Evolutionary conservation across 352 stramenopile genomes (phyloP).

Genomic region (Globisporangium emineosum): DNA sequence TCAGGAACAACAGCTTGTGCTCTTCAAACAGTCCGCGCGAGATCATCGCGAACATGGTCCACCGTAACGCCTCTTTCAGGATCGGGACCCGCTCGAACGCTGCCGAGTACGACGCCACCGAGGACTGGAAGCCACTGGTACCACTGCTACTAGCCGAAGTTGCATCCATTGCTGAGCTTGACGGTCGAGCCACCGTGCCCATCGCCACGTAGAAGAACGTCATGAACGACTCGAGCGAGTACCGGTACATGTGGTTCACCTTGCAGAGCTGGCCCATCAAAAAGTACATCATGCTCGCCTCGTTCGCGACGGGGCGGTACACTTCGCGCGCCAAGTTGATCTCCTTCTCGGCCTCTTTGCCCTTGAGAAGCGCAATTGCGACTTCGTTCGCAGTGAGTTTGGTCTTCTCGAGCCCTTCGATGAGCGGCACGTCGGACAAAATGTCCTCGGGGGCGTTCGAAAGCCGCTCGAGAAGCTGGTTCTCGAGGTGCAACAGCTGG

Average conservation of each 20-base stretch:
- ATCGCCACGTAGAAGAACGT: slow-evolving; percentile 86
- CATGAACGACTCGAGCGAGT: slow-evolving; percentile 90
- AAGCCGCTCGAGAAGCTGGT: slow-evolving; percentile 85
- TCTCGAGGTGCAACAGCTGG: slow-evolving; percentile 87
- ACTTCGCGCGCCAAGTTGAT: slow-evolving; percentile 91
- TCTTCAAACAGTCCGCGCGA: slow-evolving; percentile 90
- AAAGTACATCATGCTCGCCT: slow-evolving; percentile 93
- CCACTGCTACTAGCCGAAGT: not conserved
- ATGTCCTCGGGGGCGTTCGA: slow-evolving; percentile 93
- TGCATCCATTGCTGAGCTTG: not conserved
- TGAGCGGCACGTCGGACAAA: slow-evolving; percentile 87
- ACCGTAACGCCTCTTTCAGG: slow-evolving; percentile 76
- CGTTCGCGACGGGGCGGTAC: slow-evolving; percentile 84
- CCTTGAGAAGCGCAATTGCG: slow-evolving; percentile 70
- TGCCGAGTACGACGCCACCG: slow-evolving; percentile 22
- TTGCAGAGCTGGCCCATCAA: slow-evolving; percentile 87
- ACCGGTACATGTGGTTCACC: slow-evolving; percentile 93
- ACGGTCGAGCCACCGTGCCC: slow-evolving; percentile 45
- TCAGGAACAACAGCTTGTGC: slow-evolving; percentile 89
- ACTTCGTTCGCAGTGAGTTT: slow-evolving; percentile 90
- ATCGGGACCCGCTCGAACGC: slow-evolving; percentile 57
- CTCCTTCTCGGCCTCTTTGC: slow-evolving; percentile 85
- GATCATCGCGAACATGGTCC: slow-evolving; percentile 89
- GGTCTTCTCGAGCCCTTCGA: slow-evolving; percentile 90
- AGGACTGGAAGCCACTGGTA: slow-evolving; percentile 22